Conservation (phyloP, 2,329 filamentous ascomycete species). For the Exophiala lecanii-corni region DNA sequence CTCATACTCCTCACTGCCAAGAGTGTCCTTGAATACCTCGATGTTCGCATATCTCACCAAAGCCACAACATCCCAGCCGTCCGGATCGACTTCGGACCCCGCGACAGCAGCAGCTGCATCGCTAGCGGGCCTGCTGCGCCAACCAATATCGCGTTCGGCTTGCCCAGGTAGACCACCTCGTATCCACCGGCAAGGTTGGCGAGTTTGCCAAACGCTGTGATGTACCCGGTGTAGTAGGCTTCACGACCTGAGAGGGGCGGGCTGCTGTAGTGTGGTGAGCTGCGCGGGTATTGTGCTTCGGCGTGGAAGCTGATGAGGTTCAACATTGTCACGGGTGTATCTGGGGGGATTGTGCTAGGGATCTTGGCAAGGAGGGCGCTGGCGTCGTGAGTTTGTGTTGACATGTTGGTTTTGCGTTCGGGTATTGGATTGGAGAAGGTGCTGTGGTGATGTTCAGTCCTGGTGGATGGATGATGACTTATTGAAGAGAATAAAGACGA, state of each 20-base stretch:
- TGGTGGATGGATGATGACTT: background rate
- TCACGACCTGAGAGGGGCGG: background rate
- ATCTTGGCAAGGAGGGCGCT: background rate
- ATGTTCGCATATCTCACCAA: background rate
- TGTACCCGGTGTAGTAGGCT: background rate
- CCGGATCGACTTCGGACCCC: background rate
- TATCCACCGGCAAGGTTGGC: background rate
- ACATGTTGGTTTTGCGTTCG: conserved; percentile 2
- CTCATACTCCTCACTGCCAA: background rate
- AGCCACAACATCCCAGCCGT: background rate
- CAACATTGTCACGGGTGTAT: background rate
- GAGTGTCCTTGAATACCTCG: background rate
- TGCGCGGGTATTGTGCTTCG: background rate
- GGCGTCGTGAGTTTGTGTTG: conserved; percentile 3
- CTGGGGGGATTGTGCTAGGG: background rate
- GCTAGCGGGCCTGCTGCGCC: background rate
- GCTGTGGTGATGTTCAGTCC: too few relatives aligned
- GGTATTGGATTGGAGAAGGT: too few relatives aligned
- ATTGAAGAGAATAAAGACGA: too few relatives aligned
- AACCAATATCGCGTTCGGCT: background rate
- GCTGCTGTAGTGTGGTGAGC: background rate
- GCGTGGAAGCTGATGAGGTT: background rate
- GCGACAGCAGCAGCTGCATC: too few relatives aligned
- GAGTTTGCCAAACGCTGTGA: background rate
- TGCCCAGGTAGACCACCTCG: background rate